phyloP scores from a whole-genome alignment of 331 rosid genomes.

The Malus hybrid region DNA sequence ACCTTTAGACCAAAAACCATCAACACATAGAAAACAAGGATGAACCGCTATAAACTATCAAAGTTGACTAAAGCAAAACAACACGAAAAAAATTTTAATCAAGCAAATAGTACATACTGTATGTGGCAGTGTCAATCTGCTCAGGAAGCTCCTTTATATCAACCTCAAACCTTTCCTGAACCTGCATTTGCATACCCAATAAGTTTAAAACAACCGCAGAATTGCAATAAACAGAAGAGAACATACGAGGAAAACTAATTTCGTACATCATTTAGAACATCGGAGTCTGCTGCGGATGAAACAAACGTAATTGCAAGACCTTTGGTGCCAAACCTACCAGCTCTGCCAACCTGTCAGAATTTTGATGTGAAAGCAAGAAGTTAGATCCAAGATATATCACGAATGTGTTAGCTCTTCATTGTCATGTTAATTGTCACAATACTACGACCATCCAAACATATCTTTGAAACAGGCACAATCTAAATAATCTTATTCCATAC shows the following conservation, averaged over 20 bases:
- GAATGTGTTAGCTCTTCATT: neutral
- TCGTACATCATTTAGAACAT: constrained; percentile 84
- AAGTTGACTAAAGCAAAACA: neutral
- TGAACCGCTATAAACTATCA: neutral
- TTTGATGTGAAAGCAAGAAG: neutral
- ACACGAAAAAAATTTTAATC: neutral
- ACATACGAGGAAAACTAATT: neutral
- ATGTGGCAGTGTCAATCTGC: constrained; percentile 93
- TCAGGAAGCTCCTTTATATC: constrained; percentile 97
- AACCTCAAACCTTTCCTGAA: constrained; percentile 95
- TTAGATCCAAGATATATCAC: neutral
- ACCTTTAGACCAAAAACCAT: neutral
- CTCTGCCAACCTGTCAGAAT: constrained; percentile 82
- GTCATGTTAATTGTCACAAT: neutral
- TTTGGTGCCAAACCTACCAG: constrained; percentile 98
- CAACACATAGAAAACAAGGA: too few relatives aligned
- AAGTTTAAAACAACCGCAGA: neutral
- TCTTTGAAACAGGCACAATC: neutral
- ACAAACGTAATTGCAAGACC: constrained; percentile 98
- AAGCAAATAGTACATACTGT: constrained; percentile 52
- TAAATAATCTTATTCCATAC: neutral
- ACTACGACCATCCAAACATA: neutral
- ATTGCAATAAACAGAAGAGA: neutral
- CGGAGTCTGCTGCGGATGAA: constrained; percentile 82
- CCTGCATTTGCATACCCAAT: constrained; percentile 35